phyloP scores from a whole-genome alignment of 331 rosid species.

The Rhamnella rubrinervis region DNA sequence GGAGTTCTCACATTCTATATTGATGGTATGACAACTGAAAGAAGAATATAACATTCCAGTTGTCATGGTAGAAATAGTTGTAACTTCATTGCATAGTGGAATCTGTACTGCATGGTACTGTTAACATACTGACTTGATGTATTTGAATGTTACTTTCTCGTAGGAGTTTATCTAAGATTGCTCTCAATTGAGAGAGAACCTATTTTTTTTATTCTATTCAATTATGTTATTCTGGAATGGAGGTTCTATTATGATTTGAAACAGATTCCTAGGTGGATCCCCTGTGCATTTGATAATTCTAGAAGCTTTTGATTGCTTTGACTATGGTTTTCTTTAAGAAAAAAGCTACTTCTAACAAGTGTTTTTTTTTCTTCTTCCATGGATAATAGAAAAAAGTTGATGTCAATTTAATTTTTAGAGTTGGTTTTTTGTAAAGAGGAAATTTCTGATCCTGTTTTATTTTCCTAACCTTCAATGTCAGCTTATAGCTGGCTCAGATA shows the following conservation, averaged over 20 bases:
- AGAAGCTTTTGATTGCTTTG: neutral
- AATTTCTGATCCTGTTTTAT: conserved; percentile 28
- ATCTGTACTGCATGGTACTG: neutral
- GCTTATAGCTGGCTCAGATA: conserved; percentile 93
- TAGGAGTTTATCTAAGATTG: neutral
- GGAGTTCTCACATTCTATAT: neutral
- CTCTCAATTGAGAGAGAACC: neutral
- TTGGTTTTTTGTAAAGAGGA: neutral
- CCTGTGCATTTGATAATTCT: neutral
- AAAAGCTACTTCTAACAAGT: neutral
- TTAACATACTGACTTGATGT: neutral
- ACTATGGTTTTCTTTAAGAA: neutral
- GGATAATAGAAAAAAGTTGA: neutral
- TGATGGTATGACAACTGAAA: neutral
- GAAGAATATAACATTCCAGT: neutral
- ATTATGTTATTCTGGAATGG: neutral
- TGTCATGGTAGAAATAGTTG: neutral
- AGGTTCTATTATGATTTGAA: no score
- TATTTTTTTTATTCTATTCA: neutral
- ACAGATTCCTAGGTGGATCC: neutral
- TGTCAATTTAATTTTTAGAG: neutral
- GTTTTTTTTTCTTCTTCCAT: neutral
- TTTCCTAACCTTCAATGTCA: conserved; percentile 31
- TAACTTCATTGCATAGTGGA: no score
- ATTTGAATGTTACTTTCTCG: neutral